Evolutionary conservation across 2,329 filamentous ascomycete species (phyloP), one percentile per base, ranked within the genome.

Genomic region (Aspergillus novofumigatus): DNA sequence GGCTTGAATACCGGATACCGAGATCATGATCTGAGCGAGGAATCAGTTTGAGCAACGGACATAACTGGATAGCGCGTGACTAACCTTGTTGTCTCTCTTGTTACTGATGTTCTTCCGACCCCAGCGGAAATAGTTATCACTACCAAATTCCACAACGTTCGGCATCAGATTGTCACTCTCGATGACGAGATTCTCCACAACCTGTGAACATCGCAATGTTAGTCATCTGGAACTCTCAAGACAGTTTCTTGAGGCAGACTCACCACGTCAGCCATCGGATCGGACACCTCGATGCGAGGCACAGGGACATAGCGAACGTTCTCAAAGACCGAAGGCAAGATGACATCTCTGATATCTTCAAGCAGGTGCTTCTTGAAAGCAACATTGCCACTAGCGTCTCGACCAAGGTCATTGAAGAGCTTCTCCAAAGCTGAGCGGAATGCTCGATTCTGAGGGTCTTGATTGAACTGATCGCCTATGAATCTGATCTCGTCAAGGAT

Each of bases 121-220:
- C 87, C 90, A 96, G 65, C 90, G 87, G 84, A 92, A 91, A 80
- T 94, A 95, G 80, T 97, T 94, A 78, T 97, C 92, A 71, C 86
- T 94, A 58, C 87, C 85, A 60, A 97, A 83, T 74, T 99, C 93
- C 42, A 96, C 75, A 4, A 93, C 83, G 67, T 99, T 99, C 62
- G 94, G 94, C 77, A 92, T 91, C 66, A 99, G 86, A 77, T 99
- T 99, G 80, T 97, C 92, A 63, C 91, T 92, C 78, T 99, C 94
- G 53, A 99, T 84, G 49, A 97, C 89, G 10, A 99, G 80, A 74
- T 99, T 99, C 80, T 99, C 94, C 48, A 99, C 84, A 51, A 97
- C 65, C 70, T 72, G 52, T 14, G 32, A 51, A 47, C 44, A 47
- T 47, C 17, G 53, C n/a, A 44, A 54, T 45, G 47, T 55, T 35